Evolutionary conservation across 495 filamentous ascomycete species (phyloP).

Genomic region (Hyaloscypha bicolor): DNA sequence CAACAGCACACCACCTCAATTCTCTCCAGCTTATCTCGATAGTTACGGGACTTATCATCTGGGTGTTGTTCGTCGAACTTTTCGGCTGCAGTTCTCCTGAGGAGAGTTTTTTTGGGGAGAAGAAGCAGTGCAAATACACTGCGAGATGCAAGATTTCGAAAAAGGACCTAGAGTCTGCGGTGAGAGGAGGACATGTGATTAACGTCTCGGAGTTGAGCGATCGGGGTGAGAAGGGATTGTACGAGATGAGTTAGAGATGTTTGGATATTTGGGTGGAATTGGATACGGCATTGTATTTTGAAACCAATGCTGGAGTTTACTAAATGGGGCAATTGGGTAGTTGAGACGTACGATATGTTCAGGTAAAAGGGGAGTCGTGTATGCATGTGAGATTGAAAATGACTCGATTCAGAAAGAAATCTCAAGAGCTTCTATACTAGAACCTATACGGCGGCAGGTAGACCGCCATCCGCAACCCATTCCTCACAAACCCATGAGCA

Average conservation of each 20-base stretch:
- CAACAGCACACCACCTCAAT: constrained; percentile 46
- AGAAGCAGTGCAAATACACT: constrained; percentile 30
- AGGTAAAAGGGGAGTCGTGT: not conserved
- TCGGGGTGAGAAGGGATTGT: constrained; percentile 25
- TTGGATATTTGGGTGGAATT: not conserved
- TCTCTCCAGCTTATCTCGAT: constrained; percentile 50
- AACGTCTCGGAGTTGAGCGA: constrained; percentile 25
- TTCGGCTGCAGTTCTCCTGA: constrained; percentile 48
- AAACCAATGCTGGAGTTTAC: not conserved
- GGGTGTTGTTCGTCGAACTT: constrained; percentile 52
- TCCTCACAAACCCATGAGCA: too few relatives aligned
- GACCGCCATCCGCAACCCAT: too few relatives aligned
- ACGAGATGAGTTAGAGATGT: constrained; percentile 18
- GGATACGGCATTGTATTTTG: not conserved
- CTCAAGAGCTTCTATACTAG: too few relatives aligned
- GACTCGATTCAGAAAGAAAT: too few relatives aligned
- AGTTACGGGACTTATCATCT: constrained; percentile 48
- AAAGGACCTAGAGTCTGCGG: constrained; percentile 29
- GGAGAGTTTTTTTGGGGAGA: constrained; percentile 39
- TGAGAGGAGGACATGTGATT: constrained; percentile 24
- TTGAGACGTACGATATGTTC: not conserved
- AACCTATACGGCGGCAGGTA: too few relatives aligned
- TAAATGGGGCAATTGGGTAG: not conserved
- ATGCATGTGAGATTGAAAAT: too few relatives aligned
- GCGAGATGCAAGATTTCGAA: constrained; percentile 31